Conservation (phyloP, 2,329 filamentous ascomycete genomes). For the Alternaria sp. region DNA sequence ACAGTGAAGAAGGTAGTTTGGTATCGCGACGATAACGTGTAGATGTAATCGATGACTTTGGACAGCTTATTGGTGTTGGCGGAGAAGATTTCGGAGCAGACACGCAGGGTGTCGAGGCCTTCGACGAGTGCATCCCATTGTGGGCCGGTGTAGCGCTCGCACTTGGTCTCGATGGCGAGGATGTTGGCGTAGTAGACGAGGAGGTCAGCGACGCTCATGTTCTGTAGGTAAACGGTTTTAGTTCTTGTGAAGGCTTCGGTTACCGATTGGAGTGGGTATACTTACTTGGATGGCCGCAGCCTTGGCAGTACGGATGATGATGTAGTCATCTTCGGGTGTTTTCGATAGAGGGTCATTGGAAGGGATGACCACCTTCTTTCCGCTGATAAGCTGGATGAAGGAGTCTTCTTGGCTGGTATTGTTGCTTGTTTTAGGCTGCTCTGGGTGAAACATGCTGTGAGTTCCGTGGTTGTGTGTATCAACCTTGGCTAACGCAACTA, state of each 20-base stretch:
- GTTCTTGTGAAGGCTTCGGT: neutral
- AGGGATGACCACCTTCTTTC: neutral
- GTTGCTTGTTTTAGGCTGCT: neutral
- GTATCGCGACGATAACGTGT: neutral
- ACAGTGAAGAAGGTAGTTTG: neutral
- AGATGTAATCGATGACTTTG: neutral
- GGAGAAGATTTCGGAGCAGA: neutral
- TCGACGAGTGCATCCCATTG: neutral
- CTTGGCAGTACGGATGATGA: neutral
- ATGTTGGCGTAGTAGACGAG: neutral
- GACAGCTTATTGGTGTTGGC: neutral
- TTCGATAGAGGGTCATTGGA: neutral
- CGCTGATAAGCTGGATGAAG: neutral
- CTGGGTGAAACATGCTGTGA: neutral
- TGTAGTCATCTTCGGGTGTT: neutral
- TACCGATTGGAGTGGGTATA: too few species aligned
- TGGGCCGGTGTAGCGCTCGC: neutral
- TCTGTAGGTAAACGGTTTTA: neutral
- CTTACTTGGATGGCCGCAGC: neutral
- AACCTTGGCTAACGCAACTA: neutral
- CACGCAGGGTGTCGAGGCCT: neutral
- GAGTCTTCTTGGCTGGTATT: neutral
- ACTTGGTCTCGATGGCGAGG: neutral
- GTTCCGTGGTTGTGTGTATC: neutral
- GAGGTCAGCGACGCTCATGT: neutral